A percentile compares a stretch with the other conserved stretches of the same genome.
These are phyloP conservation scores for Pseudogymnoascus sp. DNA, from an alignment of 2,329 filamentous ascomycete species.

Conservation along the genomic window DNA sequence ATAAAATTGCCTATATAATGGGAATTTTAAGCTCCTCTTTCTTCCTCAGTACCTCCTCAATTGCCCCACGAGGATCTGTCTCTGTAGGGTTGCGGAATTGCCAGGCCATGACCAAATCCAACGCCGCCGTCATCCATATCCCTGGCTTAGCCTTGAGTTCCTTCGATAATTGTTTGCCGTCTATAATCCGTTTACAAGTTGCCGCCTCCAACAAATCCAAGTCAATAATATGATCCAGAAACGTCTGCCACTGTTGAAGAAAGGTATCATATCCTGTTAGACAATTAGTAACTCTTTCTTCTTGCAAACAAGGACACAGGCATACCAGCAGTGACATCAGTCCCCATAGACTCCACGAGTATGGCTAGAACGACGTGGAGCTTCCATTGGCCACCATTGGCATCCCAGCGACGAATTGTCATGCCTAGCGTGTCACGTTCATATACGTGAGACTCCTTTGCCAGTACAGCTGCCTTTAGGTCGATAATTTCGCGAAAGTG, in stretches of 20 bases:
- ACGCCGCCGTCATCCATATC: conserved; percentile 74
- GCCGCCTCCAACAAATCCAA: conserved; percentile 54
- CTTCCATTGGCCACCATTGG: conserved; percentile 57
- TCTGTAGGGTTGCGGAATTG: conserved; percentile 72
- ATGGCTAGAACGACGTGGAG: conserved; percentile 64
- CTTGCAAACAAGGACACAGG: background rate
- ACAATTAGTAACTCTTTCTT: conserved; percentile 14
- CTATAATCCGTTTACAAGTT: conserved; percentile 57
- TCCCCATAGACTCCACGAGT: conserved; percentile 53
- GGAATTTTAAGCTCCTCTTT: conserved; percentile 47
- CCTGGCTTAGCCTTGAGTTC: conserved; percentile 63
- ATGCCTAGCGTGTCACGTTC: conserved; percentile 64
- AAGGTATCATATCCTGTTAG: conserved; percentile 32
- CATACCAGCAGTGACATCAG: conserved; percentile 37
- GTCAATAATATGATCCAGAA: conserved; percentile 49
- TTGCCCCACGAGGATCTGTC: conserved; percentile 51
- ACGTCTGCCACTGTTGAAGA: conserved; percentile 46
- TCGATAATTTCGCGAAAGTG: conserved; percentile 57
- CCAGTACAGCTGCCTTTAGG: conserved; percentile 51
- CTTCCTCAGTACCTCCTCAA: conserved; percentile 52
- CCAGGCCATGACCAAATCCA: conserved; percentile 80
- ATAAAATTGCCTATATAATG: background rate
- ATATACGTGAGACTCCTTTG: conserved; percentile 39
- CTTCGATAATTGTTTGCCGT: conserved; percentile 67
- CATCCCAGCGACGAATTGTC: conserved; percentile 67